These are phyloP conservation scores for Pinus taeda DNA, from an alignment of 75 land plant genomes.

Conservation along the genomic window DNA sequence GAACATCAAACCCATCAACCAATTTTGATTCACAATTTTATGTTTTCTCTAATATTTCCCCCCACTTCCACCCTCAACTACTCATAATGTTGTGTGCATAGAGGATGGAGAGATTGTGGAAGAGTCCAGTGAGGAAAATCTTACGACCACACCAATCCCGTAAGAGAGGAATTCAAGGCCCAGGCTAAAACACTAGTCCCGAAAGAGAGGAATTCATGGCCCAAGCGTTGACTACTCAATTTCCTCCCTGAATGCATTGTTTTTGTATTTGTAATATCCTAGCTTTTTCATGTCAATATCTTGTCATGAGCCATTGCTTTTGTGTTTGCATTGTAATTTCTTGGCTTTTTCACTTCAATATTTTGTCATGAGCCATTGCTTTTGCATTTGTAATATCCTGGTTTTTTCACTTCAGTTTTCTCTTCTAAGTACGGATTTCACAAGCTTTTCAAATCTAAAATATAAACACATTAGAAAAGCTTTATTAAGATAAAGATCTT, in stretches of 20 bases:
- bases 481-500: no score
- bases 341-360: no score
- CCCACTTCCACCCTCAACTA: neutral
- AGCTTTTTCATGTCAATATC: constrained; percentile 10
- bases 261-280: constrained; percentile 20
- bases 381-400: no score
- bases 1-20: constrained; percentile 9
- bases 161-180: constrained; percentile 16
- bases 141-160: neutral
- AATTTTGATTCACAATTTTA: constrained; percentile 6
- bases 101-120: constrained; percentile 16
- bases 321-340: constrained; percentile 13
- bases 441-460: no score
- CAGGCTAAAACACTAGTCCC: neutral
- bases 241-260: constrained; percentile 17
- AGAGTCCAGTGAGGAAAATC: constrained; percentile 13
- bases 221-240: constrained; percentile 13
- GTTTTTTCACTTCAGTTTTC: no score
- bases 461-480: no score
- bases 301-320: constrained; percentile 10
- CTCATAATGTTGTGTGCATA: constrained; percentile 14
- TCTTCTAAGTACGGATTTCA: no score
- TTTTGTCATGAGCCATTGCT: no score
- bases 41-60: neutral
- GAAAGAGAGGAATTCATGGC: constrained; percentile 14